phyloP scores from a whole-genome alignment of 345 rosid genomes.

The Euphorbia peplus region DNA sequence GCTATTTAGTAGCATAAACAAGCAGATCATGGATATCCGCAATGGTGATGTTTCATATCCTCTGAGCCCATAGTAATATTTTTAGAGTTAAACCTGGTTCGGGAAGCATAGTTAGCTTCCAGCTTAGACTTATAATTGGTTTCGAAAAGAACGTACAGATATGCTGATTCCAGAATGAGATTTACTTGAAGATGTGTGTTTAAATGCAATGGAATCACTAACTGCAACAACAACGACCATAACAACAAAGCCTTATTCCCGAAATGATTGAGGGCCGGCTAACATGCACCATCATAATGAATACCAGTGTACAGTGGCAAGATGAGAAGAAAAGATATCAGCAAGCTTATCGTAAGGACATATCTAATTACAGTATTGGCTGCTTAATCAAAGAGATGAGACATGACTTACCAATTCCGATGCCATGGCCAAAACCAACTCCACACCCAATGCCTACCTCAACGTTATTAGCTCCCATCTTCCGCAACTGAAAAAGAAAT shows the following conservation, averaged over 20 bases:
- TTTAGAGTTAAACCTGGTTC: neutral
- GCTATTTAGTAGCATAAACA: neutral
- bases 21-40: neutral
- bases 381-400: neutral
- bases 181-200: neutral
- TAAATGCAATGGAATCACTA: neutral
- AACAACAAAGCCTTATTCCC: too few relatives aligned
- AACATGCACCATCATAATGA: too few relatives aligned
- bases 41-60: neutral
- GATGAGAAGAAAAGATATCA: neutral
- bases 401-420: conserved; percentile 59
- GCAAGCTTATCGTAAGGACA: neutral
- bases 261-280: too few relatives aligned
- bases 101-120: neutral
- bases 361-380: neutral
- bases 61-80: neutral
- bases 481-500: conserved; percentile 41
- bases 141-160: neutral
- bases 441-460: conserved; percentile 75
- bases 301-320: too few relatives aligned
- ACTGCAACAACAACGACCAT: too few relatives aligned
- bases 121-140: neutral
- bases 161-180: too few relatives aligned
- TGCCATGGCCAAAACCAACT: conserved; percentile 76
- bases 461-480: conserved; percentile 55